Percentiles rank a stretch among this genome's conserved stretches.
These are phyloP conservation scores for Psilocybe sp. DNA, from an alignment of 768 basidiomycete species.

Conservation along the genomic window DNA sequence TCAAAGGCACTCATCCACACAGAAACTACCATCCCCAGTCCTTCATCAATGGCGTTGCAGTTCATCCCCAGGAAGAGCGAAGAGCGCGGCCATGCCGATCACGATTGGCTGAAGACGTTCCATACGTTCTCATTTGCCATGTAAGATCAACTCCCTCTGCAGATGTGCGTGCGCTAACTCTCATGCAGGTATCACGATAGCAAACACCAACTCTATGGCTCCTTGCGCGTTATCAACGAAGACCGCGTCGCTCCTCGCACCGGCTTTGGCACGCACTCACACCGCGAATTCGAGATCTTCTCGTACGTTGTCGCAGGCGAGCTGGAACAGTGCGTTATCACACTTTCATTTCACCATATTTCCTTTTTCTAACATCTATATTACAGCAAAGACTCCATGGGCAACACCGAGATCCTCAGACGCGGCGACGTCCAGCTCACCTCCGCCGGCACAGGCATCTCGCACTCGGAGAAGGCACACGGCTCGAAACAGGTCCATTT, in stretches of 20 bases:
- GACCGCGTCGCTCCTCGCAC: slow-evolving; percentile 73
- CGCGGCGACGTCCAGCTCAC: slow-evolving; percentile 92
- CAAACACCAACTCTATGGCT: slow-evolving; percentile 59
- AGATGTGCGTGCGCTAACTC: not conserved
- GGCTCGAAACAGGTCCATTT: slow-evolving; percentile 44
- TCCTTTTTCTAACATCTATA: not conserved
- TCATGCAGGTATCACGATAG: slow-evolving; percentile 55
- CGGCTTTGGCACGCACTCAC: slow-evolving; percentile 86
- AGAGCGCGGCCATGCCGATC: slow-evolving; percentile 71
- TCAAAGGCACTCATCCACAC: slow-evolving; percentile 11
- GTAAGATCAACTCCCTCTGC: slow-evolving; percentile 27
- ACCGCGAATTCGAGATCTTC: slow-evolving; percentile 90
- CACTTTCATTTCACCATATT: not conserved
- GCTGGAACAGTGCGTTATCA: slow-evolving; percentile 68
- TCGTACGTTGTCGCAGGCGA: slow-evolving; percentile 79
- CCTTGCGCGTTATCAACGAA: slow-evolving; percentile 89
- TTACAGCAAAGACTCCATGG: slow-evolving; percentile 84
- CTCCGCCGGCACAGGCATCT: slow-evolving; percentile 88
- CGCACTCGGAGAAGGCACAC: slow-evolving; percentile 63
- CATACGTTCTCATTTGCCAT: slow-evolving; percentile 78
- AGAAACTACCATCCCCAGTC: slow-evolving; percentile 3
- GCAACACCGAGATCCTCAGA: slow-evolving; percentile 84
- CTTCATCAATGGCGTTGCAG: slow-evolving; percentile 26
- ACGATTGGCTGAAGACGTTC: slow-evolving; percentile 86
- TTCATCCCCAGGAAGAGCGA: slow-evolving; percentile 55